Conservation (phyloP, 495 filamentous ascomycete species). For the Clohesyomyces aquaticus region DNA sequence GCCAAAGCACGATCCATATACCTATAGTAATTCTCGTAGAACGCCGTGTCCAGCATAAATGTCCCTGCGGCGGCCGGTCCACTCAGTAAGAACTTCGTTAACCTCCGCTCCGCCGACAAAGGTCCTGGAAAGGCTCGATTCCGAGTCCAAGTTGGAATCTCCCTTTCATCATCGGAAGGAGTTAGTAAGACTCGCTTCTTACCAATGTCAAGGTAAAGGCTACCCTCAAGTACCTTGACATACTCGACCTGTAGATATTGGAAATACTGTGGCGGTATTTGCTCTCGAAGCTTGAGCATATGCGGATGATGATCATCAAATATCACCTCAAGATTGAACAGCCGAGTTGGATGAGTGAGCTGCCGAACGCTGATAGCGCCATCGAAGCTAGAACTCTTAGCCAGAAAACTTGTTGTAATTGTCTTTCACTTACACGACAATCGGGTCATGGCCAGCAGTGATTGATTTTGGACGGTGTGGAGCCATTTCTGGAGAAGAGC, state of each 20-base stretch:
- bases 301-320: not conserved
- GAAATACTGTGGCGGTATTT: not conserved
- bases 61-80: too few relatives aligned
- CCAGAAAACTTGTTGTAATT: not conserved
- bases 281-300: not conserved
- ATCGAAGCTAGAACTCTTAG: not conserved
- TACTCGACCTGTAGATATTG: not conserved
- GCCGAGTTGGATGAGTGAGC: not conserved
- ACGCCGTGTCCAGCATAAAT: not conserved
- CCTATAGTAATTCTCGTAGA: not conserved
- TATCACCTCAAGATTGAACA: not conserved
- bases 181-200: not conserved
- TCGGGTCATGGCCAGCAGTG: not conserved
- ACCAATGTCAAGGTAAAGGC: not conserved
- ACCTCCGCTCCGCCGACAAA: not conserved
- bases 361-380: not conserved
- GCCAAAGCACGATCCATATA: not conserved
- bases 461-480: not conserved
- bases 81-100: not conserved
- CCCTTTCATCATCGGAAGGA: not conserved
- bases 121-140: not conserved
- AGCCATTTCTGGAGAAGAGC: not conserved
- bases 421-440: not conserved
- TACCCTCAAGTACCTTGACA: not conserved
- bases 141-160: not conserved